Conservation (phyloP, 148 eudicot genomes). For the Vaccinium macrocarpon region DNA sequence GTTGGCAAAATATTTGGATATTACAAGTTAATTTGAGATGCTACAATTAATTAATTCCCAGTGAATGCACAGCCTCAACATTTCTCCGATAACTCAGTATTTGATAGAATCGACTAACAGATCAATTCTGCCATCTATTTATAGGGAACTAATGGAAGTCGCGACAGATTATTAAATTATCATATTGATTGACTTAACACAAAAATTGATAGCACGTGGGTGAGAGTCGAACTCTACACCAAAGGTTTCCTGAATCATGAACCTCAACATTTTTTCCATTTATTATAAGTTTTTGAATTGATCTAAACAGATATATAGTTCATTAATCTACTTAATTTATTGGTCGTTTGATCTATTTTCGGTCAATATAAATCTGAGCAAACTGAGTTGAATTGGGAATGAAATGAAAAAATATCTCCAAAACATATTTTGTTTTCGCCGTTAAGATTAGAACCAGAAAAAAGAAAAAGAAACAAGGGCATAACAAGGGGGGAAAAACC, state of each 20-base stretch:
- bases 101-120: too few species aligned
- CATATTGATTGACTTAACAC: neutral
- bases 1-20: neutral
- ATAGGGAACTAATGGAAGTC: too few species aligned
- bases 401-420: too few species aligned
- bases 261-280: neutral
- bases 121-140: too few species aligned
- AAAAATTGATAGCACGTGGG: neutral
- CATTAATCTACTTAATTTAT: too few species aligned
- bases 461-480: neutral
- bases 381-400: too few species aligned
- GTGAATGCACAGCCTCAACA: neutral
- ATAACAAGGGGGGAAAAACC: neutral
- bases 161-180: too few species aligned
- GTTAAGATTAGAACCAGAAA: too few species aligned
- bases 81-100: neutral
- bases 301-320: neutral
- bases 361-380: too few species aligned
- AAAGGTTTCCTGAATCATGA: too few species aligned
- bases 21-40: neutral
- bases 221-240: neutral
- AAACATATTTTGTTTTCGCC: too few species aligned
- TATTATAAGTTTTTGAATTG: neutral
- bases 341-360: neutral
- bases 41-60: neutral